Evolutionary conservation across 1,139 yeast species (phyloP).

Genomic region (Zhuliangozyma parablackwelliae): DNA sequence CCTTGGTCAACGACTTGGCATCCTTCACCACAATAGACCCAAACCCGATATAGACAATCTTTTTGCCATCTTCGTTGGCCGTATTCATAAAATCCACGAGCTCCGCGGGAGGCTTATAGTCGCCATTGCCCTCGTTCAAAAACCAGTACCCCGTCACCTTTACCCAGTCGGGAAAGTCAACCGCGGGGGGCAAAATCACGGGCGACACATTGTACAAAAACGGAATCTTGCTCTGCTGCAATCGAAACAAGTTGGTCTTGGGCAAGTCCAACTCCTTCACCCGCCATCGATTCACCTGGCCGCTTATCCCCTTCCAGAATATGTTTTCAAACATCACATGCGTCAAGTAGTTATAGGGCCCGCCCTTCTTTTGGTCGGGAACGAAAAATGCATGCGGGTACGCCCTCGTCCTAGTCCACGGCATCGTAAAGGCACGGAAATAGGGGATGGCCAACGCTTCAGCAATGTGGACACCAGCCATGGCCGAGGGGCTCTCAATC

Average conservation of each 20-base stretch:
- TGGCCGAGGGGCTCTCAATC: constrained; percentile 91
- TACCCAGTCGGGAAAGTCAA: constrained; percentile 92
- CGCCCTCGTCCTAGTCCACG: constrained; percentile 94
- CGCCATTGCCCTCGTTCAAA: constrained; percentile 61
- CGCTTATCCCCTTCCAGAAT: constrained; percentile 90
- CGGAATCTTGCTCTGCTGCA: constrained; percentile 80
- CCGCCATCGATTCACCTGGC: constrained; percentile 87
- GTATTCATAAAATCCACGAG: constrained; percentile 55
- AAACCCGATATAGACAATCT: constrained; percentile 86
- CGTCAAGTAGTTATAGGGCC: constrained; percentile 86
- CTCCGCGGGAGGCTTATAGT: constrained; percentile 61
- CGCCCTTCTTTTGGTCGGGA: constrained; percentile 90
- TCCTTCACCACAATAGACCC: constrained; percentile 91
- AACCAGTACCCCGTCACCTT: constrained; percentile 96
- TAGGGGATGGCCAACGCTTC: constrained; percentile 88
- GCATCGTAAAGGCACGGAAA: constrained; percentile 95
- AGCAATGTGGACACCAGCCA: constrained; percentile 94
- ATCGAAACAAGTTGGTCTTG: constrained; percentile 61
- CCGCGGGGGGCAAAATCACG: constrained; percentile 82
- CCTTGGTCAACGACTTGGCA: constrained; percentile 71
- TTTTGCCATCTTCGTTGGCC: constrained; percentile 60
- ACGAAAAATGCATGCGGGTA: constrained; percentile 96
- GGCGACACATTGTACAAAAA: constrained; percentile 88
- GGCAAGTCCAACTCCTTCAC: constrained; percentile 59
- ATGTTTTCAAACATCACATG: constrained; percentile 90